These are phyloP conservation scores for Steccherinum ochraceum DNA, from an alignment of 768 basidiomycete species.

Conservation along the genomic window DNA sequence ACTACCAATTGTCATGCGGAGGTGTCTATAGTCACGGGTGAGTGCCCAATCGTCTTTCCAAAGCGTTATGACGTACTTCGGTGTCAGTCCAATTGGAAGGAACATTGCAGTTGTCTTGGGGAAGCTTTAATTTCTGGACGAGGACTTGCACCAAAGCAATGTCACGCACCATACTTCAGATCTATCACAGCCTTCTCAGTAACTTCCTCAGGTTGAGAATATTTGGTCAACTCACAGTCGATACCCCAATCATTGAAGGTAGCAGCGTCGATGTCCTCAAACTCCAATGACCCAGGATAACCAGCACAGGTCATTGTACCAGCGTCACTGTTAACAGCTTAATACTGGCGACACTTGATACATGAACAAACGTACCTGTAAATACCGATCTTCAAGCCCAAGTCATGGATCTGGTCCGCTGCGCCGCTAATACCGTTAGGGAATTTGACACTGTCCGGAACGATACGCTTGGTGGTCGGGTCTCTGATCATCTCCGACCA, in stretches of 20 bases:
- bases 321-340: constrained; percentile 58
- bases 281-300: constrained; percentile 59
- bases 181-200: constrained; percentile 16
- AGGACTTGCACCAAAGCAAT: neutral
- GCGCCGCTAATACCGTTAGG: constrained; percentile 52
- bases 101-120: constrained; percentile 47
- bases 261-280: constrained; percentile 55
- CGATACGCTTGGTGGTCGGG: constrained; percentile 33
- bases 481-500: constrained; percentile 39
- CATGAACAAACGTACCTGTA: neutral
- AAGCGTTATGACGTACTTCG: constrained; percentile 5
- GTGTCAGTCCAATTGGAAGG: constrained; percentile 44
- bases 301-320: constrained; percentile 63
- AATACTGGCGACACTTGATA: no score
- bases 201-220: no score
- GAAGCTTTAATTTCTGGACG: neutral
- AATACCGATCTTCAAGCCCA: constrained; percentile 43
- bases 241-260: constrained; percentile 60
- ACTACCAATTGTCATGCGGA: constrained; percentile 43
- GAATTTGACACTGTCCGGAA: constrained; percentile 43
- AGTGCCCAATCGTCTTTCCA: neutral
- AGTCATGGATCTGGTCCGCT: constrained; percentile 44
- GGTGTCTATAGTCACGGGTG: constrained; percentile 21
- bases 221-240: constrained; percentile 38
- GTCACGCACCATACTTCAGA: constrained; percentile 44